Evolutionary conservation across 2,329 filamentous ascomycete species (phyloP), one percentile per base, ranked within the genome.

Genomic region (Ceratocystis diversiconidia): DNA sequence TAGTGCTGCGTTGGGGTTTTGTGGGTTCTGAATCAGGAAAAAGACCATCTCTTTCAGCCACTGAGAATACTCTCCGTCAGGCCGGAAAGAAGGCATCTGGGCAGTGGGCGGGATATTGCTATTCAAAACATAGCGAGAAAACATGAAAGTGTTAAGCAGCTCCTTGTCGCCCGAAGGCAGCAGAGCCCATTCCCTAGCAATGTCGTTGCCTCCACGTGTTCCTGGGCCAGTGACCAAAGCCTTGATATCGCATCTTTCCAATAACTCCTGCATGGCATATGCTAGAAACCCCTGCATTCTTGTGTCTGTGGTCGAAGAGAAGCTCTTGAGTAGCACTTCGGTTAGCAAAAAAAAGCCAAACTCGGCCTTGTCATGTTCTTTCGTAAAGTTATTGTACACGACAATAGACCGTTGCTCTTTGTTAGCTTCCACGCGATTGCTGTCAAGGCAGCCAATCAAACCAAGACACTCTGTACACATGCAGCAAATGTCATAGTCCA

Each of bases 221-320:
- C 74, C 74, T 0, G 74, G 73, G 2, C 76, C 75, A 46, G 76
- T 74, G 72, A 75, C 74, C 36, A 73, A 74, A 10, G 81, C 78
- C 67, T 80, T 85, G 71, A 96, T 86, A 32, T 88, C 86, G 71
- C 88, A 90, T 69, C 87, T 85, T 57, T 86, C 85, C 2, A 97
- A 80, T 50, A 97, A 80, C 71, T 95, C 88, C 74, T 99, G 94
- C 85, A 99, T 96, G 1, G 88, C 89, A 74, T 89, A 99, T 1
- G 92, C 92, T 19, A 99, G 80, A 72, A 95, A 96, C 0, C 91
- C 92, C 74, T 97, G 94, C 5, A 91, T 82, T 69, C 85, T 86
- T 1, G 91, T 88, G 73, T 96, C 95, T 0, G 88, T 94, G 1
- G 90, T 88, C 0, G 92, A 95, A 55, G 95, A 79, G 72, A 99